phyloP scores from a whole-genome alignment of 441 rosid genomes.

The Populus tomentosa region DNA sequence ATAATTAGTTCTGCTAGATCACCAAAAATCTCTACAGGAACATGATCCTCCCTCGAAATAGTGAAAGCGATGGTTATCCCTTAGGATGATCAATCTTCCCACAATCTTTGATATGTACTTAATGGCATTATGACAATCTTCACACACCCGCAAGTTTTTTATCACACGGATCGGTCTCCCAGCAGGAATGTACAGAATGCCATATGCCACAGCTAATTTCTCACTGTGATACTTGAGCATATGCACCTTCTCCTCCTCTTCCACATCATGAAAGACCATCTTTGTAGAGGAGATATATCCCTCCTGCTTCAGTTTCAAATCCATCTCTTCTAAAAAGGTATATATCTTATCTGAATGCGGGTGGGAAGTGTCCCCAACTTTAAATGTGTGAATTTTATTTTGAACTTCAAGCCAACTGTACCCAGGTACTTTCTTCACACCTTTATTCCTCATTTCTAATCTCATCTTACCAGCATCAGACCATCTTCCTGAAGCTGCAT shows the following conservation, averaged over 20 bases:
- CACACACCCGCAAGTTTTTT: constrained; percentile 30
- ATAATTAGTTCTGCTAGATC: constrained; percentile 7
- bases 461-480: constrained; percentile 56
- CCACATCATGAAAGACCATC: constrained; percentile 75
- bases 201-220: constrained; percentile 36
- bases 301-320: constrained; percentile 48
- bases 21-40: constrained; percentile 39
- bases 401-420: constrained; percentile 73
- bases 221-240: constrained; percentile 72
- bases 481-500: constrained; percentile 73
- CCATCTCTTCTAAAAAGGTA: constrained; percentile 46
- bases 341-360: constrained; percentile 50
- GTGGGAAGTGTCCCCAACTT: constrained; percentile 57
- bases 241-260: constrained; percentile 80
- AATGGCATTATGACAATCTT: constrained; percentile 32
- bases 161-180: constrained; percentile 33
- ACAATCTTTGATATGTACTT: constrained; percentile 29
- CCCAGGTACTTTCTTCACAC: constrained; percentile 76
- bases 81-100: constrained; percentile 25
- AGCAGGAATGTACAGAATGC: constrained; percentile 22
- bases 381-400: constrained; percentile 58
- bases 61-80: constrained; percentile 35
- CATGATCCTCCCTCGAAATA: constrained; percentile 29
- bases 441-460: constrained; percentile 48
- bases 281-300: constrained; percentile 61